phyloP scores from a whole-genome alignment of 352 stramenopile species.

The Elongisporangium anandrum region DNA sequence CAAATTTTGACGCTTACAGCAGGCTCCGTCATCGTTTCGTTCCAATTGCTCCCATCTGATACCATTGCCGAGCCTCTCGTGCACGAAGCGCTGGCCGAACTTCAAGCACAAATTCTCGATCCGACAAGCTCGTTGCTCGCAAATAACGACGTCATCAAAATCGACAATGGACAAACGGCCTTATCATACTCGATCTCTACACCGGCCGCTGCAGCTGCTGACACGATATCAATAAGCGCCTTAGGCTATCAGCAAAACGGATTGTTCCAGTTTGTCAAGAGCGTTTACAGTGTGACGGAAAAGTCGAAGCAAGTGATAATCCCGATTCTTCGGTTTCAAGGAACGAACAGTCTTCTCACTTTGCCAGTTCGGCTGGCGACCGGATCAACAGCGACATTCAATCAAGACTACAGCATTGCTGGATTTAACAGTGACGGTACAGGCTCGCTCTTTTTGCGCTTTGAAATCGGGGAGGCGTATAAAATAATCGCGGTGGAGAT shows the following conservation, averaged over 20 bases:
- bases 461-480: slow-evolving; percentile 39
- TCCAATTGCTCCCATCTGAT: slow-evolving; percentile 45
- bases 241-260: slow-evolving; percentile 56
- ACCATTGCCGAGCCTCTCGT: slow-evolving; percentile 43
- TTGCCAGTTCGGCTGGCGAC: slow-evolving; percentile 31
- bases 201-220: slow-evolving; percentile 4
- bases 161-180: slow-evolving; percentile 28
- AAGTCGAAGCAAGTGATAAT: slow-evolving; percentile 35
- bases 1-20: slow-evolving; percentile 40
- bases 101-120: slow-evolving; percentile 37
- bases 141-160: slow-evolving; percentile 15
- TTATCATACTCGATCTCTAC: slow-evolving; percentile 26
- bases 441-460: slow-evolving; percentile 34
- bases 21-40: slow-evolving; percentile 66
- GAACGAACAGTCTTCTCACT: slow-evolving; percentile 29
- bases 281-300: slow-evolving; percentile 56
- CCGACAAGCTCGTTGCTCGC: slow-evolving; percentile 27
- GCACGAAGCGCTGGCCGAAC: slow-evolving; percentile 33
- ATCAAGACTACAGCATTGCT: slow-evolving; percentile 33
- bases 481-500: slow-evolving; percentile 48
- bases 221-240: slow-evolving; percentile 29
- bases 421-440: slow-evolving; percentile 13
- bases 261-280: slow-evolving; percentile 53
- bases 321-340: slow-evolving; percentile 49
- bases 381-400: slow-evolving; percentile 27